These are phyloP conservation scores for Geranium brycei DNA, from an alignment of 345 rosid species.

Conservation along the genomic window DNA sequence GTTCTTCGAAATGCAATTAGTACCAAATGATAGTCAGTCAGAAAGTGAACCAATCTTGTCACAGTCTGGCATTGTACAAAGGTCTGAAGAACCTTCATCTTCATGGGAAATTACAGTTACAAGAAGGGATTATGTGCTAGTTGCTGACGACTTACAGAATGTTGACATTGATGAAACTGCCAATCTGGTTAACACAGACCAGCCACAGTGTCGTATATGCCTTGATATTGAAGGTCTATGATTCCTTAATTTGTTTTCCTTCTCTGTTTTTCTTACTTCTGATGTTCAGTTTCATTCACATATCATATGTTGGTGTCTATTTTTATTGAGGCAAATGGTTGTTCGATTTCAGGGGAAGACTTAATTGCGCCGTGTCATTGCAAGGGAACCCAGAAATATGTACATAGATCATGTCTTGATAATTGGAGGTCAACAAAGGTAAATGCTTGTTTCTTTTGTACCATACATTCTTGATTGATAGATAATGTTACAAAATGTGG, in stretches of 20 bases:
- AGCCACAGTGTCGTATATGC: constrained; percentile 88
- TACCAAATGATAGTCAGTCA: constrained; percentile 43
- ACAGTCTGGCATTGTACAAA: constrained; percentile 22
- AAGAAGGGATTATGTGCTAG: constrained; percentile 32
- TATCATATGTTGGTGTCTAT: constrained; percentile 9
- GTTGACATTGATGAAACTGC: constrained; percentile 47
- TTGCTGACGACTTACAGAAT: constrained; percentile 35
- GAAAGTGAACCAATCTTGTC: constrained; percentile 58
- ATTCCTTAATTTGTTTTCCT: neutral
- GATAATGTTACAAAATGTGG: neutral
- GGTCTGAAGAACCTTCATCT: constrained; percentile 44
- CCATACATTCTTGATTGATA: neutral
- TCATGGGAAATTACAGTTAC: constrained; percentile 51
- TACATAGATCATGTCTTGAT: constrained; percentile 94
- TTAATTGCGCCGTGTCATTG: constrained; percentile 95
- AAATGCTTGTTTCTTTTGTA: constrained; percentile 4
- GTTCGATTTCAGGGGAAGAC: constrained; percentile 59
- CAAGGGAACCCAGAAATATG: constrained; percentile 95
- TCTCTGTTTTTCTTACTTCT: neutral
- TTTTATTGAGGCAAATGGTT: constrained; percentile 7
- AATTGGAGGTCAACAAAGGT: constrained; percentile 99
- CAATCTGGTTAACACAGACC: constrained; percentile 58
- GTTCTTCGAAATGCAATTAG: constrained; percentile 66
- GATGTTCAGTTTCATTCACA: neutral
- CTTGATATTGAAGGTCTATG: constrained; percentile 76